Evolutionary conservation across 257 asterid genomes (phyloP).

Genomic region (Paulownia fortunei): DNA sequence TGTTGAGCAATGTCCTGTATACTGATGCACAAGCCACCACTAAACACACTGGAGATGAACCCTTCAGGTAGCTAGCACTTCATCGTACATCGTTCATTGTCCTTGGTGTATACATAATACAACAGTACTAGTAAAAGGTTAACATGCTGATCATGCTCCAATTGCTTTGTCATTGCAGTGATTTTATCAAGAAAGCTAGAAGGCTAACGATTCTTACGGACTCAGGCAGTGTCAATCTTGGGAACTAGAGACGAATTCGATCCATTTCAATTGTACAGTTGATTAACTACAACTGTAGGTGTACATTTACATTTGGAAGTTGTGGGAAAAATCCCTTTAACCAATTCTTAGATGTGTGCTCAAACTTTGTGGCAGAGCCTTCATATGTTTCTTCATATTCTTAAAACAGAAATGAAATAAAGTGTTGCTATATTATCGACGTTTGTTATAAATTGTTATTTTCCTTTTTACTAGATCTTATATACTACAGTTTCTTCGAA

Average conservation of each 20-base stretch:
- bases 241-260: conserved; percentile 39
- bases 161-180: conserved; percentile 48
- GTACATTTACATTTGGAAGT: conserved; percentile 20
- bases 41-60: conserved; percentile 69
- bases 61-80: conserved; percentile 59
- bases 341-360: conserved; percentile 20
- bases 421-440: neutral
- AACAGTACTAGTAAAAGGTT: neutral
- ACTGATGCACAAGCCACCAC: conserved; percentile 48
- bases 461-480: neutral
- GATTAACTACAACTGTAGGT: conserved; percentile 32
- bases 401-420: neutral
- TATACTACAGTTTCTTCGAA: neutral
- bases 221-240: conserved; percentile 57
- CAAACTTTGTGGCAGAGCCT: neutral
- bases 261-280: conserved; percentile 42
- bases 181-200: conserved; percentile 58
- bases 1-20: conserved; percentile 59
- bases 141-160: neutral
- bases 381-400: neutral
- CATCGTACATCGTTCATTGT: neutral
- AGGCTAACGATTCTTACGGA: conserved; percentile 67
- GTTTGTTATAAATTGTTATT: neutral
- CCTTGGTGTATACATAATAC: neutral
- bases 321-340: conserved; percentile 34